Base-by-base conservation (phyloP, 345 rosid genomes). In the Citrus glauca region DNA sequence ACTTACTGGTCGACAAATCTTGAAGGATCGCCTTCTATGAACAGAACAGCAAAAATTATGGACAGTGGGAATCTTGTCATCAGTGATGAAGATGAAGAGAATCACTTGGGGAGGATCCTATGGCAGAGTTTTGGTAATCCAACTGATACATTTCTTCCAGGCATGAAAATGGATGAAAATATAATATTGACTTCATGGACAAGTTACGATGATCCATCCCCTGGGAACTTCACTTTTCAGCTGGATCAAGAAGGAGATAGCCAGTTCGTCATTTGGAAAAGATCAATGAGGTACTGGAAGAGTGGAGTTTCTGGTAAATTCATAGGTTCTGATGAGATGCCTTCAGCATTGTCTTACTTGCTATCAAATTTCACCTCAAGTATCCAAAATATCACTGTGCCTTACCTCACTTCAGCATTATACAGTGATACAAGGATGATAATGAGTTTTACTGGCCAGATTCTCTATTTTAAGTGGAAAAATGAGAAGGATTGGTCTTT, bases 141-240 rank as follows among this genome's bases (percentile, higher is more conserved):
- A 48, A 85, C 89, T 9, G 92, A 90, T 73, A 87, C 92, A 6
- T 89, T 89, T 81, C 88, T 90, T 71, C 85, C 88, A 11, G 91
- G 93, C 55, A 90, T 90, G 94, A 85, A 40, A 57, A 85, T 91
- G 86, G 73, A 78, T 69, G 79, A 73, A 59, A 69, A 80, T 2
- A 33, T 84, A 68, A 73, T 65, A 2, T 69, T 90, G 62, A 81
- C 82, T 80, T 91, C 94, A 9, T 93, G 96, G 94, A 80, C 65
- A 69, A 83, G 87, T 64, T 33, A 16, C 28, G 76, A 82, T 56
- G 90, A 93, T 63, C 98, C 98, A 6, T 74, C 87, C 16, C 79
- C 83, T n/a, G 96, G 97, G 61, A 80, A 85, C 80, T 93, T 85
- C 82, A 81, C 84, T 2, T 91, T 91, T 66, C 76, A 80, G 80